phyloP scores from a whole-genome alignment of 805 yeast genomes.

The Kodamaea kakaduensis region DNA sequence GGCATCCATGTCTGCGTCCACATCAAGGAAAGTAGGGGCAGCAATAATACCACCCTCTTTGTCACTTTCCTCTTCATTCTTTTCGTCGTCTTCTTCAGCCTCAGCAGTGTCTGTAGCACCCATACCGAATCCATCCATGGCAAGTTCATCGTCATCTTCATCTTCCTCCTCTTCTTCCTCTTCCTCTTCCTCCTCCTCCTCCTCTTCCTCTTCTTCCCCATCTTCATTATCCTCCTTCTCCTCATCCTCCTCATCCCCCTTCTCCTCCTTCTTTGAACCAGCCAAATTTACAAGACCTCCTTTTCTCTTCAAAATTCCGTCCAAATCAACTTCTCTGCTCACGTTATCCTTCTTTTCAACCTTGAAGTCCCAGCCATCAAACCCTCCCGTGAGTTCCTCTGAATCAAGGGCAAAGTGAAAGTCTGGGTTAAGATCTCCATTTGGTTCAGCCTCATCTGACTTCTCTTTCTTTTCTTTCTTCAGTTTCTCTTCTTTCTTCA shows the following conservation, averaged over 20 bases:
- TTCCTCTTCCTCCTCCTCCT: constrained; percentile 21
- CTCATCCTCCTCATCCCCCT: constrained; percentile 12
- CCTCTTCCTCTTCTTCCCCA: constrained; percentile 24
- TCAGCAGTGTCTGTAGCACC: constrained; percentile 42
- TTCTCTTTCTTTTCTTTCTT: constrained; percentile 15
- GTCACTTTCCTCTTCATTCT: constrained; percentile 25
- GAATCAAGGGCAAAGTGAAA: constrained; percentile 69
- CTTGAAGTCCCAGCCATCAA: constrained; percentile 84
- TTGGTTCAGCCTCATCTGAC: constrained; percentile 25
- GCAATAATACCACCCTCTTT: constrained; percentile 25
- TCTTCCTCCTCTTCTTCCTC: constrained; percentile 27
- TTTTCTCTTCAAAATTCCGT: constrained; percentile 79
- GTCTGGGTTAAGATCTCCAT: constrained; percentile 61
- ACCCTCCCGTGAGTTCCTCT: constrained; percentile 42
- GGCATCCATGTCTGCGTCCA: constrained; percentile 16
- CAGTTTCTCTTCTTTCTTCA: constrained; percentile 18
- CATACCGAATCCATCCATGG: constrained; percentile 45
- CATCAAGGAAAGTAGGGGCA: constrained; percentile 5
- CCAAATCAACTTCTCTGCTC: constrained; percentile 67
- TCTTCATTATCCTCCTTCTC: constrained; percentile 20
- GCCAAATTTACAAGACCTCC: constrained; percentile 65
- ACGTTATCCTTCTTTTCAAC: constrained; percentile 36
- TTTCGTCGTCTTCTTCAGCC: constrained; percentile 22
- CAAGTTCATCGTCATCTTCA: constrained; percentile 39
- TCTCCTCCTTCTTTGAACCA: constrained; percentile 23